A percentile compares a stretch with the other conserved stretches of the same genome.
Evolutionary conservation across 768 basidiomycete species (phyloP).

Genomic region (Naganishia vishniacii): DNA sequence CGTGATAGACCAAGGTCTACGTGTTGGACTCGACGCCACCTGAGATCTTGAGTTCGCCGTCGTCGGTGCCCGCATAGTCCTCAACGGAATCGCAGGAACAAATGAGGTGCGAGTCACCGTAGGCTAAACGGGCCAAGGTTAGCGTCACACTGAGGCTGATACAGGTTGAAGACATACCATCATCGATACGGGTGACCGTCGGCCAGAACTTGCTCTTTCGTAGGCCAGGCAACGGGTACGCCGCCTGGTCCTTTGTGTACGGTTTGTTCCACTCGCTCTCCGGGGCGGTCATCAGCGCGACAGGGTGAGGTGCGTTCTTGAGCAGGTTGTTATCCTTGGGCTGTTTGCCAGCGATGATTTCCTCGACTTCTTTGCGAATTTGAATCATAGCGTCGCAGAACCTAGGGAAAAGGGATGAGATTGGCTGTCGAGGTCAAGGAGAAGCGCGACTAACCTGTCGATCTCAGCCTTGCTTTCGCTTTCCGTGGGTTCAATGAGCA

Average conservation of each 20-base stretch:
- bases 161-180: conserved; percentile 59
- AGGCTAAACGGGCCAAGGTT: conserved; percentile 55
- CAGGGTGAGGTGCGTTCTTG: conserved; percentile 89
- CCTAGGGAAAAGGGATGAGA: conserved; percentile 49
- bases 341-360: conserved; percentile 77
- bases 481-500: conserved; percentile 96
- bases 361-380: conserved; percentile 85
- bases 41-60: conserved; percentile 23
- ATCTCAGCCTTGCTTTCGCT: conserved; percentile 90
- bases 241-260: conserved; percentile 84
- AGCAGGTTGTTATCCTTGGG: conserved; percentile 85
- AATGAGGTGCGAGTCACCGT: conserved; percentile 81
- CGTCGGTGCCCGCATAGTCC: conserved; percentile 37
- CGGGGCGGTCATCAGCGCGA: conserved; percentile 59
- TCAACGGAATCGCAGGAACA: conserved; percentile 51
- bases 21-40: conserved; percentile 28
- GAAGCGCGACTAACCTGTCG: conserved; percentile 58
- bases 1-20: background rate
- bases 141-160: conserved; percentile 22
- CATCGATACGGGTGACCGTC: conserved; percentile 81
- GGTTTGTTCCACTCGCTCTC: conserved; percentile 87
- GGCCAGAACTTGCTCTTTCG: conserved; percentile 95
- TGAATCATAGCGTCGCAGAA: conserved; percentile 99
- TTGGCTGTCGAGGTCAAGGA: background rate
- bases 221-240: conserved; percentile 77